Evolutionary conservation across 1,139 yeast species (phyloP).

Genomic region (Kodamaea fungicola): DNA sequence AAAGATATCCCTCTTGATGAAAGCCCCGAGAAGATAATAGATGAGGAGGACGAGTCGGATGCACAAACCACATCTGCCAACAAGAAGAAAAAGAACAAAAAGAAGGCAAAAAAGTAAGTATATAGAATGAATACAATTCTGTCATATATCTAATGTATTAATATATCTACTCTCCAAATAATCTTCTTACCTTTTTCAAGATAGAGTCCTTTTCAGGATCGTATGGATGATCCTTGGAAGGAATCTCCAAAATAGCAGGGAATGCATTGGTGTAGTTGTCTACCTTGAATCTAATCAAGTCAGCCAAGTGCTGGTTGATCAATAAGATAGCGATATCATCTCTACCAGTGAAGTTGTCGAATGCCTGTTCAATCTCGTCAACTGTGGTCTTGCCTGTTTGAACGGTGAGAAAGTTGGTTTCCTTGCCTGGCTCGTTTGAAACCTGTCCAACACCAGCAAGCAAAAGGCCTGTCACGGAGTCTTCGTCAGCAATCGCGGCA

Average conservation of each 20-base stretch:
- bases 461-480: slow-evolving; percentile 91
- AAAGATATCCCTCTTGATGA: not conserved
- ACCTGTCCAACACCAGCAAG: slow-evolving; percentile 96
- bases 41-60: not conserved
- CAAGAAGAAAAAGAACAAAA: slow-evolving; percentile 3
- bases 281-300: slow-evolving; percentile 75
- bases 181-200: slow-evolving; percentile 86
- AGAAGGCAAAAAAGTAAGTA: slow-evolving; percentile 2
- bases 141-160: too few species aligned
- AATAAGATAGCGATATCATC: slow-evolving; percentile 90
- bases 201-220: slow-evolving; percentile 98
- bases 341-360: slow-evolving; percentile 74
- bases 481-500: slow-evolving; percentile 97
- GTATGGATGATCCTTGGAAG: slow-evolving; percentile 97
- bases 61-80: not conserved
- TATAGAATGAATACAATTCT: not conserved
- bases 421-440: slow-evolving; percentile 56
- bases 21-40: not conserved
- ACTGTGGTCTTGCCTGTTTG: slow-evolving; percentile 75
- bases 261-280: slow-evolving; percentile 87
- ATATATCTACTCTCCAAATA: slow-evolving; percentile 73
- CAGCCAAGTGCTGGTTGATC: slow-evolving; percentile 95
- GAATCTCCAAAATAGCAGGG: slow-evolving; percentile 95
- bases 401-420: slow-evolving; percentile 78
- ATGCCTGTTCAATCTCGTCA: slow-evolving; percentile 72